Evolutionary conservation across 164 flowering plant species (phyloP), one percentile per base, ranked within the genome.

Genomic region (Kingdonia uniflora): DNA sequence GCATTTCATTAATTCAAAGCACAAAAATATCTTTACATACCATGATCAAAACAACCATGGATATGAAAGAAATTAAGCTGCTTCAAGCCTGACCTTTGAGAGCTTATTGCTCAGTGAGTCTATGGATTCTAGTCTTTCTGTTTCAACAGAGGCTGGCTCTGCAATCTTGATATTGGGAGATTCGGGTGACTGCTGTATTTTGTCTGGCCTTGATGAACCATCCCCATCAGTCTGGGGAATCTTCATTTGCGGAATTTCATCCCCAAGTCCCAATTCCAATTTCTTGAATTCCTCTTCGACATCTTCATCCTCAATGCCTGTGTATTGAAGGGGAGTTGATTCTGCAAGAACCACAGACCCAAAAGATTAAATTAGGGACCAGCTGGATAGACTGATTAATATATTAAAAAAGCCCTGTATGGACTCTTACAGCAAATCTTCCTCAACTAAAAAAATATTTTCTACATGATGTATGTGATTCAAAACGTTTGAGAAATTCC

Each of bases 251-350:
- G 49, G 55, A n/a, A 22, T 58, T 43, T 62, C 66, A 17, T 51
- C 64, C 29, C 44, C 74, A 23, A 82, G 38, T 68, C 83, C 92
- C 69, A 72, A 40, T 62, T 85, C 82, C 39, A 89, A 71, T 62
- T 67, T 66, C 60, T 59, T 67, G 41, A 90, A 80, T 63, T 84
- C 97, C 58, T 80, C 90, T 68, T 82, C 94, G 13, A 86, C 35
- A 64, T 79, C 83, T 60, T 79, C 90, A 56, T 83, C 91, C 19
- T 89, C 86, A 39, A 71, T 51, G 24, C 44, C 70, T 19, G 56
- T 19, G 52, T 38, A 21, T 25, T 55, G 65, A 22, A 67, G 51
- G 16, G 75, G 65, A 50, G 55, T 35, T 56, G 76, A 67, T 70
- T 64, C 89, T 84, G 77, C 52, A 47, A 24, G 29, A 48, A 45